Conservation (phyloP, 768 basidiomycete species). For the Serendipita sp. region DNA sequence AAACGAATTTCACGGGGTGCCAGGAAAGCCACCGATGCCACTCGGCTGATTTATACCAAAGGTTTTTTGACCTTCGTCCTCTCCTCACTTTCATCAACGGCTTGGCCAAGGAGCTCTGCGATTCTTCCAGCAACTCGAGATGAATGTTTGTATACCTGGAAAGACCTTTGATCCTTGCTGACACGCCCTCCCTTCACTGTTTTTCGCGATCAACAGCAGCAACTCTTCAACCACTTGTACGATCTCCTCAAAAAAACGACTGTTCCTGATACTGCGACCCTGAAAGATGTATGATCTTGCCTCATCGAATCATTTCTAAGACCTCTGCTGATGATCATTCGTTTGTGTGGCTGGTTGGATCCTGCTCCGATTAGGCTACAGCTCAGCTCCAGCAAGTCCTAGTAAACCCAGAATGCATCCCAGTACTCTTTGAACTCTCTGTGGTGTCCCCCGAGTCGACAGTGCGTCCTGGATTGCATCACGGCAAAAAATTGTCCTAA, state of each 20-base stretch:
- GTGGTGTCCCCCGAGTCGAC: constrained; percentile 68
- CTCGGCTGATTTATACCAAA: no score
- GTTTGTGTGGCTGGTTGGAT: constrained; percentile 7
- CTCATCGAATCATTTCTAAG: constrained; percentile 14
- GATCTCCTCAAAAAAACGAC: constrained; percentile 71
- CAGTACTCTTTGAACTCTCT: constrained; percentile 75
- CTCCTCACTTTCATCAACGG: no score
- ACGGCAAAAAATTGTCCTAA: background rate
- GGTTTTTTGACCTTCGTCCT: no score
- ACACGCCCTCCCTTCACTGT: background rate
- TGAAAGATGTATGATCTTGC: constrained; percentile 59
- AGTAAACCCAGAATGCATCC: constrained; percentile 76
- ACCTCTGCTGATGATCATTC: constrained; percentile 9
- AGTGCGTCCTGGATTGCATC: constrained; percentile 32
- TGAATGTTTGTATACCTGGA: background rate
- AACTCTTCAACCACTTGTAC: constrained; percentile 66
- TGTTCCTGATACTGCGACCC: constrained; percentile 70
- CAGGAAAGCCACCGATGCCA: no score
- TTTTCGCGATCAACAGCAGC: constrained; percentile 16
- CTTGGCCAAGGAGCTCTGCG: no score
- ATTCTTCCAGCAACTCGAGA: background rate
- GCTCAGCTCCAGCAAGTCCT: constrained; percentile 75
- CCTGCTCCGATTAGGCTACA: constrained; percentile 48
- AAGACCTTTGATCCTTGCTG: background rate
- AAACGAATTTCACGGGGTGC: no score